Base-by-base conservation (phyloP, 1,284 basidiomycete species). In the Ganoderma resinaceum region DNA sequence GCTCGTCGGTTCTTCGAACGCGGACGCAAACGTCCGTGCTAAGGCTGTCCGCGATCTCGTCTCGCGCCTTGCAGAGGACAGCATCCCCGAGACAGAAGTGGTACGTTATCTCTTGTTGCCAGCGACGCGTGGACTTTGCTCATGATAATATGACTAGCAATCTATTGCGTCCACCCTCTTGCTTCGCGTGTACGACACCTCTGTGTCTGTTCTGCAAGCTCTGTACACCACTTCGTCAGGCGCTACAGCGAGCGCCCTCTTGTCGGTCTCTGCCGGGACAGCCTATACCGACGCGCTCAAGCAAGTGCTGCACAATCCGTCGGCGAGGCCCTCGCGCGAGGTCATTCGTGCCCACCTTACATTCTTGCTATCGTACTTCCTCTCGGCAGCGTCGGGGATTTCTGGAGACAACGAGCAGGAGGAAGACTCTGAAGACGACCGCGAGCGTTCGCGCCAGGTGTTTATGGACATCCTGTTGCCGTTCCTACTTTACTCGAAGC, bases 401-500 rank as follows among this genome's bases (percentile, higher is more conserved):
- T 57, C 59, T 18, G 38, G 18, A 8, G n/a, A 33, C 1, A 58
- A 67, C 8, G 62, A 61, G 20, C 26, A 40, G 8, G 65, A 52
- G 23, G 49, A 55, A 3, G 67, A 70, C 20, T 65, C 65, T 65
- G 31, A 63, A 68, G 31, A 61, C 2, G 53, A 84, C 59, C 75
- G 83, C 0, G 78, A 81, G 0, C 67, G 81, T 0, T 74, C 80
- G 14, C 78, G 84, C 33, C 77, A 83, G 4, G 79, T 92, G 11
- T 89, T 95, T 71, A 82, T 89, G 73, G 78, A 81, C 26, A 77
- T 92, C 1, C 78, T 96, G 60, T 92, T 95, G 76, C 92, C 93
- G 0, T 88, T 89, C 73, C 80, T 97, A 23, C 79, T 97, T 16
- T 90, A 88, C 70, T 91, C 91, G 5, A 93, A 93, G 75, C 81